phyloP scores from a whole-genome alignment of 805 yeast species.

The Yarrowia porcina region DNA sequence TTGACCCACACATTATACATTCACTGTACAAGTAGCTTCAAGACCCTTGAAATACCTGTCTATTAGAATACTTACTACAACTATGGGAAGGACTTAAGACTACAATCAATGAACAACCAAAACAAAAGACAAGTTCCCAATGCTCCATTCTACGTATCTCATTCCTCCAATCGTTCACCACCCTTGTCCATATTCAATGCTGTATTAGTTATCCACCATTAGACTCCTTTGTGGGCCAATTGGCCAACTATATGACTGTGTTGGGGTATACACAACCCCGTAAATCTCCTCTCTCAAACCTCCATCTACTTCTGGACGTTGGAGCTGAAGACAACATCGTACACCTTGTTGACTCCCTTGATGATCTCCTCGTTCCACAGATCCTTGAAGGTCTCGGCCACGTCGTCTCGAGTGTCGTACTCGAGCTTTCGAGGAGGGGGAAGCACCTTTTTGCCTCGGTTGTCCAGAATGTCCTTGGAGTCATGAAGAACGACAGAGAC shows the following conservation, averaged over 20 bases:
- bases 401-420: constrained; percentile 46
- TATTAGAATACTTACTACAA: too few species aligned
- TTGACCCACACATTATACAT: too few species aligned
- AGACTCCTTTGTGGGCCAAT: not conserved
- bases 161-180: too few species aligned
- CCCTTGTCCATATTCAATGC: not conserved
- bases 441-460: constrained; percentile 44
- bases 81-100: too few species aligned
- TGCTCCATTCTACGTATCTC: too few species aligned
- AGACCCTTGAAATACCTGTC: too few species aligned
- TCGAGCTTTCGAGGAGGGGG: constrained; percentile 46
- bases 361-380: constrained; percentile 76
- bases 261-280: not conserved
- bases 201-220: not conserved
- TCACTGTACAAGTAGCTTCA: too few species aligned
- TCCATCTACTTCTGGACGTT: constrained; percentile 1
- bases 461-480: constrained; percentile 51
- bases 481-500: constrained; percentile 49
- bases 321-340: constrained; percentile 8
- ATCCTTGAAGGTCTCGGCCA: constrained; percentile 65
- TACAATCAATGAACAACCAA: too few species aligned
- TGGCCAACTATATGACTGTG: not conserved
- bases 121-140: too few species aligned
- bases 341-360: constrained; percentile 57
- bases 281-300: too few species aligned